Base-by-base conservation (phyloP, 1,284 basidiomycete genomes). In the Ceratobasidium sp. region DNA sequence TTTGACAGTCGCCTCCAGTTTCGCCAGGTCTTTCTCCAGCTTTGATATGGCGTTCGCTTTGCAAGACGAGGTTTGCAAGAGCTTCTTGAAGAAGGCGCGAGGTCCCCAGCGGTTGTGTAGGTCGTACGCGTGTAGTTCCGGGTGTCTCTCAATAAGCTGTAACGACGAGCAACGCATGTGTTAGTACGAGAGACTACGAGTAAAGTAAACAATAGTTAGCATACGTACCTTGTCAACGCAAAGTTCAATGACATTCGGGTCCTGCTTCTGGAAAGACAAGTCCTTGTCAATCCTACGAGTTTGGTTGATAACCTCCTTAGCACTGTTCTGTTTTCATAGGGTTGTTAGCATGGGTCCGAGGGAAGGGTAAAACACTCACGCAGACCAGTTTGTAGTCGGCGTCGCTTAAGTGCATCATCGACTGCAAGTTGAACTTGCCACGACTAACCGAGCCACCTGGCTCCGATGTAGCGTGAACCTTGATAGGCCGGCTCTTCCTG, bases 361-460 rank as follows among this genome's bases (percentile, higher is more conserved):
- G n/a, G n/a, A 54, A n/a, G 17, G 52, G 7, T n/a, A 54, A 23
- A 54, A n/a, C n/a, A 54, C 52, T 54, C n/a, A 54, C 52, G 52
- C n/a, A 54, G 52, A 54, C 52, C 52, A 54, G n/a, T 23, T 54
- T 54, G n/a, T 54, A 54, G 52, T 54, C 52, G 52, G 52, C 52
- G 52, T 54, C 52, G 52, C 20, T 54, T 20, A 54, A 9, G 52
- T 54, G 52, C n/a, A 23, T 54, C 52, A 9, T n/a, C 52, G 17
- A 20, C n/a, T 54, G 52, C 17, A 54, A 23, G 52, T 54, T 54
- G n/a, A n/a, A 54, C n/a, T 9, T 9, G 15, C 52, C 52, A n/a
- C 52, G 52, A n/a, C 20, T 23, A n/a, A 23, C 20, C 52, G 52
- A 54, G 7, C 52, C 52, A 54, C 20, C 20, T 23, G 52, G 52